These are phyloP conservation scores for Arthrobotrys megalospora DNA, from an alignment of 2,329 filamentous ascomycete genomes.

Conservation along the genomic window DNA sequence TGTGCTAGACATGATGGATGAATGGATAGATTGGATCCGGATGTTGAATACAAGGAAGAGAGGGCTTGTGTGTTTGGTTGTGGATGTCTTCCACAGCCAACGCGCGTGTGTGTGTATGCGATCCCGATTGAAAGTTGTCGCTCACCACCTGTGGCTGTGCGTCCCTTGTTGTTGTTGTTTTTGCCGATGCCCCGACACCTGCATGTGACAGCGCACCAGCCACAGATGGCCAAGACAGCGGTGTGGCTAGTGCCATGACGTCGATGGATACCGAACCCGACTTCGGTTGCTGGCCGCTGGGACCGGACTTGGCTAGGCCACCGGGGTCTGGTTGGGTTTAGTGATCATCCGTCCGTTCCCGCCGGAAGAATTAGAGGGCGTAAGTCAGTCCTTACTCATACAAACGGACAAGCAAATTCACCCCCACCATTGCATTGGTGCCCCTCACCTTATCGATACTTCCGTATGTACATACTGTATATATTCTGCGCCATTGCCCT, in stretches of 20 bases:
- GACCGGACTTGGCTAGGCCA: neutral
- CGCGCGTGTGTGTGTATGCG: slow-evolving; percentile 1
- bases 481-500: neutral
- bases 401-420: neutral
- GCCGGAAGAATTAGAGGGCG: slow-evolving; percentile 25
- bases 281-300: slow-evolving; percentile 12
- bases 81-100: neutral
- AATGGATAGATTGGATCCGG: neutral
- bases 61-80: neutral
- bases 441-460: slow-evolving; percentile 53
- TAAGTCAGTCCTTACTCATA: too few relatives aligned
- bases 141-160: neutral
- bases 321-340: slow-evolving; percentile 13
- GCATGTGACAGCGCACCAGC: slow-evolving; percentile 19
- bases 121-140: slow-evolving; percentile 7
- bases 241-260: slow-evolving; percentile 20
- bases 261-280: slow-evolving; percentile 2
- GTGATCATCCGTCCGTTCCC: slow-evolving; percentile 53
- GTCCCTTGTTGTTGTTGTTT: neutral
- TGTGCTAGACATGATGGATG: slow-evolving; percentile 37
- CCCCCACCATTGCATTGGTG: neutral
- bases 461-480: neutral
- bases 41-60: neutral
- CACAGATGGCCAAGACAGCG: neutral
- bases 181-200: neutral